phyloP scores from a whole-genome alignment of 2,329 filamentous ascomycete genomes.

The Cucurbitaria berberidis region DNA sequence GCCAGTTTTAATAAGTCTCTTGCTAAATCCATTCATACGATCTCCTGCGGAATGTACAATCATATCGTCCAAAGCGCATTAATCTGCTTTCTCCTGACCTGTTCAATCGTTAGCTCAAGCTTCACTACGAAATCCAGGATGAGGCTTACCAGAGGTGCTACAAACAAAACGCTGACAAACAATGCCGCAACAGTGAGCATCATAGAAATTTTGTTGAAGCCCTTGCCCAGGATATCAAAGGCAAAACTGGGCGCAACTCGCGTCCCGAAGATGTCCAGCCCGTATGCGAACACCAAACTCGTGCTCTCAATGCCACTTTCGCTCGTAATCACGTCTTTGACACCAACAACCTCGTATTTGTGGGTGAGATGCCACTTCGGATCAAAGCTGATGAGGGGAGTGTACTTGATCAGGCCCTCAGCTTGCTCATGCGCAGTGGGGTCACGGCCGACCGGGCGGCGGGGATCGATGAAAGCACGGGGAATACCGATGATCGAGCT shows the following conservation, averaged over 20 bases:
- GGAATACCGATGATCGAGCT: constrained; percentile 81
- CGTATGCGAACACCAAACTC: constrained; percentile 85
- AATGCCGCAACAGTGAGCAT: constrained; percentile 83
- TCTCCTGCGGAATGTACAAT: neutral
- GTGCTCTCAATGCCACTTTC: constrained; percentile 91
- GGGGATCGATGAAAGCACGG: constrained; percentile 78
- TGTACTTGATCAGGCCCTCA: constrained; percentile 81
- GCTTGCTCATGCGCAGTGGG: constrained; percentile 78
- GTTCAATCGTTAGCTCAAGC: constrained; percentile 8
- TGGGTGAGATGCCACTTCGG: constrained; percentile 82
- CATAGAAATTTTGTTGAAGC: constrained; percentile 89
- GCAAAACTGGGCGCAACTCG: constrained; percentile 83
- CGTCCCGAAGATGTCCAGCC: constrained; percentile 86
- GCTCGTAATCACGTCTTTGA: constrained; percentile 73
- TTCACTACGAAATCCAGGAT: neutral
- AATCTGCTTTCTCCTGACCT: constrained; percentile 69
- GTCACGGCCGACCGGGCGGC: constrained; percentile 84
- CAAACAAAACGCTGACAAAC: constrained; percentile 73
- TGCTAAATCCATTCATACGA: neutral
- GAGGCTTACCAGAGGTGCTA: constrained; percentile 78
- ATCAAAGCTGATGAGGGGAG: constrained; percentile 80
- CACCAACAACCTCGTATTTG: constrained; percentile 77
- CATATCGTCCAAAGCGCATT: constrained; percentile 65
- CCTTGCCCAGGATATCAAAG: constrained; percentile 92
- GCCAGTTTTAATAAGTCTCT: neutral